phyloP scores from a whole-genome alignment of 148 eudicot genomes.

The Rhododendron griersonianum region DNA sequence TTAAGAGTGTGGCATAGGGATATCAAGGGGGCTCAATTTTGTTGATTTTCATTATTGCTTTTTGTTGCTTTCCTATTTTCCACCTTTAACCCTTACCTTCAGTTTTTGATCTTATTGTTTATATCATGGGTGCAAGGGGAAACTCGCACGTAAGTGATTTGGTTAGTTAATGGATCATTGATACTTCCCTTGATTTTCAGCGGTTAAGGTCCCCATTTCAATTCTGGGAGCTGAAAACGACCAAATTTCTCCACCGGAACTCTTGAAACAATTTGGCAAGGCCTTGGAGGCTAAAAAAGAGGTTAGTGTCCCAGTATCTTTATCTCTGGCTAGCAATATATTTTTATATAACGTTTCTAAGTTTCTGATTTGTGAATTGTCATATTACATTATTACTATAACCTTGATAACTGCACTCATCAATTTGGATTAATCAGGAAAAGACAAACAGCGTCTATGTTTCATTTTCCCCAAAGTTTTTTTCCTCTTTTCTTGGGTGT shows the following conservation, averaged over 20 bases:
- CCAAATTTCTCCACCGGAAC: conserved; percentile 53
- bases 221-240: conserved; percentile 72
- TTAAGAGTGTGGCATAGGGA: background rate
- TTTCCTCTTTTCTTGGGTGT: background rate
- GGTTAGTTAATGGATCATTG: background rate
- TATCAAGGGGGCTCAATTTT: background rate
- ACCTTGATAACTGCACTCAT: background rate
- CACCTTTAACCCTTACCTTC: background rate
- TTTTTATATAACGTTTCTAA: background rate
- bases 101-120: background rate
- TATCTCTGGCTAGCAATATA: background rate
- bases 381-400: background rate
- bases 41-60: background rate
- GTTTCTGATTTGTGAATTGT: background rate
- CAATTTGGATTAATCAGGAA: background rate
- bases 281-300: conserved; percentile 51
- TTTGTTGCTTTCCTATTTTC: background rate
- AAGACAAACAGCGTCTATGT: background rate
- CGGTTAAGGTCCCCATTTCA: conserved; percentile 61
- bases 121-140: background rate
- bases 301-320: conserved; percentile 30
- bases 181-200: conserved; percentile 27
- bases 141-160: background rate
- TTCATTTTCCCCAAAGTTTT: background rate
- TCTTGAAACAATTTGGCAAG: conserved; percentile 61